These are phyloP conservation scores for Soucietia sequanensis DNA, from an alignment of 805 yeast species.

Conservation along the genomic window DNA sequence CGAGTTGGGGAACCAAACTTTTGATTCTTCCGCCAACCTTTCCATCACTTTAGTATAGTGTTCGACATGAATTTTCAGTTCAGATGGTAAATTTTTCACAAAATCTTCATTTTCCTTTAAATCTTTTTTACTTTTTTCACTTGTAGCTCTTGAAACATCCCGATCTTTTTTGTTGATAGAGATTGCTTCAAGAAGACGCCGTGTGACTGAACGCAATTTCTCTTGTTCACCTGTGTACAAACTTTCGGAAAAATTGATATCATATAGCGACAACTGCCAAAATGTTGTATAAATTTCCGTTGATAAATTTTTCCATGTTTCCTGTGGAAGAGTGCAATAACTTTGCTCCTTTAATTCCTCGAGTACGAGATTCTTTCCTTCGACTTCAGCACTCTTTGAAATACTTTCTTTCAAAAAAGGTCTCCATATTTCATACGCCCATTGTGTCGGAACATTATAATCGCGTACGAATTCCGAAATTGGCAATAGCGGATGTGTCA, in stretches of 20 bases:
- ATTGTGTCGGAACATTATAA: constrained; percentile 49
- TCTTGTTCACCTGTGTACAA: constrained; percentile 50
- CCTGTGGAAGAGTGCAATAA: constrained; percentile 10
- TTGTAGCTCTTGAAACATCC: constrained; percentile 16
- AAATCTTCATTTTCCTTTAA: constrained; percentile 22
- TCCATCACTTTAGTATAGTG: constrained; percentile 32
- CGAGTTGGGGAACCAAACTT: constrained; percentile 38
- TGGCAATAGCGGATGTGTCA: constrained; percentile 36
- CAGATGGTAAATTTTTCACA: constrained; percentile 30
- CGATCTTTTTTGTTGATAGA: constrained; percentile 22
- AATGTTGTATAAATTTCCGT: constrained; percentile 55
- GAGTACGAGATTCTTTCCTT: constrained; percentile 7
- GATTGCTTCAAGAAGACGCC: constrained; percentile 36
- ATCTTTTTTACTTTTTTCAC: constrained; percentile 25
- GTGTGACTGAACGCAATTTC: constrained; percentile 36
- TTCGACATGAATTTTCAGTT: constrained; percentile 43
- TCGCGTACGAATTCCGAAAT: constrained; percentile 39
- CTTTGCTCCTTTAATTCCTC: constrained; percentile 12
- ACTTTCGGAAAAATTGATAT: constrained; percentile 53
- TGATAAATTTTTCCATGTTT: constrained; percentile 25
- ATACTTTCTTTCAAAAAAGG: constrained; percentile 29
- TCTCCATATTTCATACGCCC: constrained; percentile 85
- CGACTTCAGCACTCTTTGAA: constrained; percentile 14
- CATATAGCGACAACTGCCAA: constrained; percentile 75
- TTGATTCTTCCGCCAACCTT: constrained; percentile 25